These are phyloP conservation scores for Plenodomus tracheiphilus DNA, from an alignment of 2,329 filamentous ascomycete genomes.

Conservation along the genomic window DNA sequence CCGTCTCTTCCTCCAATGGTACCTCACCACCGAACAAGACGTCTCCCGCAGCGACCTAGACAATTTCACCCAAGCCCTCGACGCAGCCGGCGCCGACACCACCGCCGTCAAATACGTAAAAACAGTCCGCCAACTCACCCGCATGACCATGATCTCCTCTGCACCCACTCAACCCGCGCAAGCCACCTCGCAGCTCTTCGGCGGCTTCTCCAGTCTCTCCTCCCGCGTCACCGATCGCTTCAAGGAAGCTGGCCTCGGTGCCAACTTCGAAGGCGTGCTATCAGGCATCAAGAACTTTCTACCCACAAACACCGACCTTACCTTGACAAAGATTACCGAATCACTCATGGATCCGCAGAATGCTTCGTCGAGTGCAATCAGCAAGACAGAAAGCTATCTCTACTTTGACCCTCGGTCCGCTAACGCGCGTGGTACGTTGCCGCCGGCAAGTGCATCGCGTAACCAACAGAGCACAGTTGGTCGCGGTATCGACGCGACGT, in stretches of 20 bases:
- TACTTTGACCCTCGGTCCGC: slow-evolving; percentile 96
- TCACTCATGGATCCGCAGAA: slow-evolving; percentile 95
- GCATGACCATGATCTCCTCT: slow-evolving; percentile 97
- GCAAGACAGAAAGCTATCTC: slow-evolving; percentile 93
- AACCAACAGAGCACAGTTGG: slow-evolving; percentile 47
- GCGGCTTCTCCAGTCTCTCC: slow-evolving; percentile 88
- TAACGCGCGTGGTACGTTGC: slow-evolving; percentile 89
- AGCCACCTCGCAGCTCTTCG: slow-evolving; percentile 79
- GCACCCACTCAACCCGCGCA: slow-evolving; percentile 68
- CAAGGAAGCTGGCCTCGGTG: slow-evolving; percentile 82
- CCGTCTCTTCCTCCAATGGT: slow-evolving; percentile 92
- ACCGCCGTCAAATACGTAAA: slow-evolving; percentile 80
- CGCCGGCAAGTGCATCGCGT: slow-evolving; percentile 67
- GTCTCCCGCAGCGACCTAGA: slow-evolving; percentile 80
- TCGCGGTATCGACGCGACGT: slow-evolving; percentile 75
- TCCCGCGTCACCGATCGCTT: slow-evolving; percentile 91
- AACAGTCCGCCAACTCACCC: slow-evolving; percentile 84
- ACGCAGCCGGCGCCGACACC: slow-evolving; percentile 73
- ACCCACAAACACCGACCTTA: slow-evolving; percentile 93
- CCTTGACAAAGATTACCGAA: slow-evolving; percentile 96
- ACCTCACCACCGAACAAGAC: slow-evolving; percentile 85
- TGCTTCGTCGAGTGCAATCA: slow-evolving; percentile 87
- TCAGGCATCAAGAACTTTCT: slow-evolving; percentile 97
- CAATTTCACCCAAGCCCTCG: slow-evolving; percentile 82
- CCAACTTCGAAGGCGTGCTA: slow-evolving; percentile 92